Conservation (phyloP, 2,329 filamentous ascomycete species). For the Xylariaceae sp. region DNA sequence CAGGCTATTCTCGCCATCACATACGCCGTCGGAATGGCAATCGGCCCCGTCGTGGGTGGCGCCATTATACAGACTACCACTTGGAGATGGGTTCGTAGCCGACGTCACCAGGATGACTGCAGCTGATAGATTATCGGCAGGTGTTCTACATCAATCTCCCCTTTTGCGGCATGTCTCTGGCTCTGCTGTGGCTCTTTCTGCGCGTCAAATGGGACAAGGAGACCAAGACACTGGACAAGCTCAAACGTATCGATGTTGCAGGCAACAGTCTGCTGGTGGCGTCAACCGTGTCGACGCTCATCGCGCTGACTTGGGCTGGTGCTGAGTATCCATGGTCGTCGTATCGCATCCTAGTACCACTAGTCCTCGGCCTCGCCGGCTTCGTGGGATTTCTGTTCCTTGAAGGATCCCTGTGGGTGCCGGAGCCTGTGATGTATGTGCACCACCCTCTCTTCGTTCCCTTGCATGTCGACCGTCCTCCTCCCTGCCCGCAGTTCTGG, state of each 20-base stretch:
- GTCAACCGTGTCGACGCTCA: conserved; percentile 7
- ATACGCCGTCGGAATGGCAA: conserved; percentile 6
- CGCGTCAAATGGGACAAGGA: conserved; percentile 7
- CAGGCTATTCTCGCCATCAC: conserved; percentile 9
- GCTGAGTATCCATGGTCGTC: conserved; percentile 6
- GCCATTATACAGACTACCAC: conserved; percentile 7
- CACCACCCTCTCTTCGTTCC: neutral
- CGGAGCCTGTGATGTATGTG: conserved; percentile 28
- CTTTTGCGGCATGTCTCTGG: conserved; percentile 21
- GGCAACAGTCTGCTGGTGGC: conserved; percentile 13
- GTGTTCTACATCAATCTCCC: conserved; percentile 24
- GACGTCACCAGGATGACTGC: neutral
- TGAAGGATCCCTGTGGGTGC: conserved; percentile 17
- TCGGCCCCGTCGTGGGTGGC: conserved; percentile 16
- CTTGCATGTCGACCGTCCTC: neutral
- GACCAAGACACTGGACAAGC: conserved; percentile 1
- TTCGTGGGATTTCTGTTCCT: conserved; percentile 15
- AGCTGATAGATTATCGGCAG: neutral
- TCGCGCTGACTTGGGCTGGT: conserved; percentile 10
- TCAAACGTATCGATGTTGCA: conserved; percentile 12
- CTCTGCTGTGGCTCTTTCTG: conserved; percentile 13
- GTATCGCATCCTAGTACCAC: conserved; percentile 7
- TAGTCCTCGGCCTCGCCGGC: conserved; percentile 8
- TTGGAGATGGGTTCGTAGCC: conserved; percentile 16
- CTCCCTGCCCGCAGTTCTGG: no score